A percentile compares a stretch with the other conserved stretches of the same genome.
Conservation (phyloP, 1,284 basidiomycete genomes). For the Vanrija pseudolonga region DNA sequence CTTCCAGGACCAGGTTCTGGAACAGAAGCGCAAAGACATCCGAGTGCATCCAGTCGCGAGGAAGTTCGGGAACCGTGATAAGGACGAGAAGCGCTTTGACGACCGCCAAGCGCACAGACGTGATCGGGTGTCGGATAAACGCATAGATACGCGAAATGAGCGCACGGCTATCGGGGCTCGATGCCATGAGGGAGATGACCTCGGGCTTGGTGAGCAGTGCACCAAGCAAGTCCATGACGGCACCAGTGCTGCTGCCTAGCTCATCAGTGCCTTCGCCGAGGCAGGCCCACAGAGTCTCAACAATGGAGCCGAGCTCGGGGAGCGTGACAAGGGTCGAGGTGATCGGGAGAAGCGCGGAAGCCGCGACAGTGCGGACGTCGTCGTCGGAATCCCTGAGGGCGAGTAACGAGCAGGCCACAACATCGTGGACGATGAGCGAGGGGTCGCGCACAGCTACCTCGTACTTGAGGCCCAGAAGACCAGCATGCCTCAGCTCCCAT, state of each 20-base stretch:
- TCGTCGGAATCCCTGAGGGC: constrained; percentile 92
- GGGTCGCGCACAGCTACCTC: constrained; percentile 78
- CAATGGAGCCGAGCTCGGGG: constrained; percentile 61
- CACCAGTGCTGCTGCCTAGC: constrained; percentile 90
- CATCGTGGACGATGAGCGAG: constrained; percentile 57
- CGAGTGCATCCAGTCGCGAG: constrained; percentile 74
- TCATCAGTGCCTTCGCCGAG: constrained; percentile 93
- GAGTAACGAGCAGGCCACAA: constrained; percentile 80
- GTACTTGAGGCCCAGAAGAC: constrained; percentile 93
- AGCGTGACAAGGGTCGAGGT: constrained; percentile 68
- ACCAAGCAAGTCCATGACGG: constrained; percentile 88
- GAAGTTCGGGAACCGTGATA: constrained; percentile 69
- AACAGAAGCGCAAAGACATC: constrained; percentile 80
- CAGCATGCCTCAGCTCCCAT: constrained; percentile 98
- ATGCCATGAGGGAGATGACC: constrained; percentile 31
- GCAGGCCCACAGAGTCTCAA: constrained; percentile 87
- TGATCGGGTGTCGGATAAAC: constrained; percentile 96
- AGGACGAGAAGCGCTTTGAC: constrained; percentile 86
- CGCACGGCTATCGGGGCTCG: constrained; percentile 44
- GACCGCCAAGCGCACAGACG: constrained; percentile 87
- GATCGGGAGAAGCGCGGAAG: constrained; percentile 84
- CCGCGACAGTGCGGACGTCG: constrained; percentile 94
- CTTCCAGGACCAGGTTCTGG: constrained; percentile 93
- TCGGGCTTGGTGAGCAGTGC: constrained; percentile 27
- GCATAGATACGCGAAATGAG: constrained; percentile 88